A percentile compares a stretch with the other conserved stretches of the same genome.
Evolutionary conservation across 352 stramenopile species (phyloP).

Genomic region (Pythium chondricola): DNA sequence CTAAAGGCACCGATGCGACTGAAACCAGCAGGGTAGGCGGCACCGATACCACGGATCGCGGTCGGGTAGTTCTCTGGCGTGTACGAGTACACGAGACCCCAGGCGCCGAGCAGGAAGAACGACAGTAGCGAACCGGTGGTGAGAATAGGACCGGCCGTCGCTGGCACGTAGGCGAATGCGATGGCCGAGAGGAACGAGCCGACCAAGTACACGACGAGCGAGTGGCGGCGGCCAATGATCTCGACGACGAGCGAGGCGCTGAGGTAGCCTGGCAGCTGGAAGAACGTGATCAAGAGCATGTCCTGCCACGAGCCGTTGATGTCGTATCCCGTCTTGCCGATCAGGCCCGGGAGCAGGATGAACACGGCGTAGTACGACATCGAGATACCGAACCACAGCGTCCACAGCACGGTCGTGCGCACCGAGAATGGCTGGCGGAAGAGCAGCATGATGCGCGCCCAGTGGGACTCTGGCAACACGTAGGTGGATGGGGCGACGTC

Average conservation of each 20-base stretch:
- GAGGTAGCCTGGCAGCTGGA: constrained; percentile 61
- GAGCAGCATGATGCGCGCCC: constrained; percentile 45
- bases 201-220: constrained; percentile 46
- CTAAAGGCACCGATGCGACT: constrained; percentile 61
- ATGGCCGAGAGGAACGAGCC: constrained; percentile 41
- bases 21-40: constrained; percentile 58
- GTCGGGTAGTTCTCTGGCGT: constrained; percentile 75
- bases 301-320: constrained; percentile 46
- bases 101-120: constrained; percentile 67
- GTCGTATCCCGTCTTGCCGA: constrained; percentile 51
- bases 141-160: constrained; percentile 36
- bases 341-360: constrained; percentile 48
- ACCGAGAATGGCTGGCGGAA: constrained; percentile 44
- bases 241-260: constrained; percentile 46
- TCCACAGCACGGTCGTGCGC: constrained; percentile 56
- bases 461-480: constrained; percentile 34
- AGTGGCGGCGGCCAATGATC: constrained; percentile 40
- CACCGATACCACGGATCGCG: constrained; percentile 56
- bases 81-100: constrained; percentile 68
- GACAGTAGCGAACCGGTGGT: constrained; percentile 41
- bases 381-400: constrained; percentile 59
- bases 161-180: constrained; percentile 50
- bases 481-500: neutral
- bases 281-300: constrained; percentile 56
- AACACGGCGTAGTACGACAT: constrained; percentile 73